Evolutionary conservation across 345 rosid genomes (phyloP).

Genomic region (Gossypium herbaceum): DNA sequence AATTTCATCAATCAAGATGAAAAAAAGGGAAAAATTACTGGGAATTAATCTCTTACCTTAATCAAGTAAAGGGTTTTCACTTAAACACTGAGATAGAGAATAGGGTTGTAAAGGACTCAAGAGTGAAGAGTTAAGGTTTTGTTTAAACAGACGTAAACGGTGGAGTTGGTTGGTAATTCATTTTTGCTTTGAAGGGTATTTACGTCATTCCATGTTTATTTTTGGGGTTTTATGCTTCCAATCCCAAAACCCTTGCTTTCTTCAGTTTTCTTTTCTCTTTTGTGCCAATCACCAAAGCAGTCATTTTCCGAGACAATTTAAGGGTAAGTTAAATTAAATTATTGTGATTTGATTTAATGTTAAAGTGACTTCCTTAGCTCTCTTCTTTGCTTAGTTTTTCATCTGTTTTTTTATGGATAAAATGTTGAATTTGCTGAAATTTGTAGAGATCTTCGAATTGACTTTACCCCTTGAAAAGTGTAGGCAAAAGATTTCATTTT

Average conservation of each 20-base stretch:
- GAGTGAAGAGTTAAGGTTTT: background rate
- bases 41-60: background rate
- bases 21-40: background rate
- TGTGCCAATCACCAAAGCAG: background rate
- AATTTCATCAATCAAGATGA: background rate
- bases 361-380: background rate
- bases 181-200: background rate
- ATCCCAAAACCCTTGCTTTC: background rate
- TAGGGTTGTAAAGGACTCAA: background rate
- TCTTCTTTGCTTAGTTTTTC: background rate
- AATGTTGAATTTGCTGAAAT: background rate
- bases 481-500: background rate
- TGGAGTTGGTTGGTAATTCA: background rate
- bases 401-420: background rate
- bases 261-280: background rate
- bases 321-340: background rate
- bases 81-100: background rate
- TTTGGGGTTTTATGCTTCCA: background rate
- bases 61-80: background rate
- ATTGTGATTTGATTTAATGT: background rate
- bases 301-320: background rate
- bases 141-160: background rate
- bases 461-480: background rate
- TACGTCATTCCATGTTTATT: background rate
- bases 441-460: background rate